Base-by-base conservation (phyloP, 805 yeast species). In the Yamadazyma sp. region DNA sequence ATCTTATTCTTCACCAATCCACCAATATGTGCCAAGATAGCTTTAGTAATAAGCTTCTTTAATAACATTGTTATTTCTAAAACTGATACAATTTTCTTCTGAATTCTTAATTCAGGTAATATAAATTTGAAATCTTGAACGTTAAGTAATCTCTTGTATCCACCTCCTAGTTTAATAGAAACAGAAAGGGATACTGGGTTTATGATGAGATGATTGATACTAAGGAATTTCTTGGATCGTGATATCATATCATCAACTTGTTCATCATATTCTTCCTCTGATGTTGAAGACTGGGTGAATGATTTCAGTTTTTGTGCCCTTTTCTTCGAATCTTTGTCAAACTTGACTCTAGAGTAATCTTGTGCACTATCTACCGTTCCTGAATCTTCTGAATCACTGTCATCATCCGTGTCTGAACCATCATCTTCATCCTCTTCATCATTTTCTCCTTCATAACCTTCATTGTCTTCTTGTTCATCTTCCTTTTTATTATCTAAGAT, bases 191-290 rank as follows among this genome's bases (percentile, higher is more conserved):
- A 46, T 15, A 60, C 48, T 1, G 63, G 51, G 19, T 48, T 40
- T 4, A 58, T 31, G 21, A 60, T 64, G 42, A 91, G 68, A 11
- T 74, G 62, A 16, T 78, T 75, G 40, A 89, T 76, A 46, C 85
- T 81, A 56, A 84, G 68, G 52, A 76, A 86, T 38, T 75, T 76
- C 18, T 85, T 75, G 0, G 97, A 86, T 31, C 97, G 65, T 29
- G 68, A 60, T 4, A 87, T 60, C 96, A 91, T 87, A 43, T 76
- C 73, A 17, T 76, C 56, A 15, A 65, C 49, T 14, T 66, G 55
- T 15, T 51, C 52, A 30, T 58, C 55, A 19, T 50, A 38, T 28
- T 47, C 55, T 27, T 30, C 35, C 3, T 41, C 41, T 4, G 43
- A 31, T 5, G 15, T 18, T 5, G 47, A 35, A 11, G 44, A 37